Evolutionary conservation across 1,284 basidiomycete species (phyloP), one percentile per base, ranked within the genome.

Genomic region (Neotropicomus parvogracilis): DNA sequence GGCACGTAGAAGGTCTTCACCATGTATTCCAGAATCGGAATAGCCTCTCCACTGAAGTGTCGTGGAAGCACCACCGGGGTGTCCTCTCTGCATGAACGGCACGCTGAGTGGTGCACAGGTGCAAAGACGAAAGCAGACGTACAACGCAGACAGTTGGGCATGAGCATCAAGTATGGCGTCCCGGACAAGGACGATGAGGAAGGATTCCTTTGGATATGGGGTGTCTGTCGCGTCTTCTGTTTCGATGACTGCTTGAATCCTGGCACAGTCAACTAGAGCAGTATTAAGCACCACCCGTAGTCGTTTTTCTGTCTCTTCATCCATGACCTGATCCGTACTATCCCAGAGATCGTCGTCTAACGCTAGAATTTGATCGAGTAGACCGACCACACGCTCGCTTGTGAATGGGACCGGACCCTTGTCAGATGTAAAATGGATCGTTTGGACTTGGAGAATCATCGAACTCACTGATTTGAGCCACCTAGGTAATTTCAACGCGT

Each of bases 11-110:
- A 28, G 12, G 13, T 21, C 28, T 31, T 52, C 6, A 12, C 19
- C 34, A 48, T 48, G 31, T 53, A 53, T 3, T 42, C 47, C 14
- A 53, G 36, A 16, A 53, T 42, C 2, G 31, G 51, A 7, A 53
- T 36, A 0, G 36, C 8, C 19, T 53, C 44, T 2, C 51, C 44
- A 8, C 44, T 49, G 27, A 36, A 40, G 49, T 53, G 52, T 9
- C 40, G 40, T 12, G 51, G 52, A 31, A 53, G 27, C 19, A 40
- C 40, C 3, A 49, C 52, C 0, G 52, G 50, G 10, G 49, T 24
- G 1, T 49, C 44, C 13, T 54, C 44, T n/a, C 52, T 53, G 33
- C 1, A 40, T 16, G 31, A 37, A 41, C 17, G 29, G 1, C 8
- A 32, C 4, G 16, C 1, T 37, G 4, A 19, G 17, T 17, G 6